Base-by-base conservation (phyloP, 2,329 filamentous ascomycete genomes). In the Paecilomyces dactylethromorphus region DNA sequence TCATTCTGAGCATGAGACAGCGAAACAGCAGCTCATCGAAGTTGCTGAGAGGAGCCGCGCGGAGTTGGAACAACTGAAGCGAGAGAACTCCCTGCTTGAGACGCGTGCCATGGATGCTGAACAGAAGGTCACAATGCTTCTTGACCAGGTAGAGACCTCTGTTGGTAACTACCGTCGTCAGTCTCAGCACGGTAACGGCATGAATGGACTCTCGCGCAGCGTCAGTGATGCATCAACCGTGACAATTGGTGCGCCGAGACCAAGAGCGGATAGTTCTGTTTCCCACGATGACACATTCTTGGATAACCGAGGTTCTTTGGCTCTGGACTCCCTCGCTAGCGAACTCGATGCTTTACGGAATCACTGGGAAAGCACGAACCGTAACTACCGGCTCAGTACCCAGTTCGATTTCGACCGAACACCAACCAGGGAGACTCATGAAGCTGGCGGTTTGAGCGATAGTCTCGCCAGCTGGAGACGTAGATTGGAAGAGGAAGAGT, bases 321-420 rank as follows among this genome's bases (percentile, higher is more conserved):
- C 92, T 2, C 83, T 99, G 21, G 94, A 99, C 74, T 94, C 88
- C 63, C 84, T 99, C 24, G 93, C 94, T 11, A 91, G 86, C 63
- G 94, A 99, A 77, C 85, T 99, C 7, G 94, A 99, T 72, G 89
- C 90, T 12, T 81, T 99, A 54, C 86, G 93, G 56, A 90, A 82
- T 56, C 92, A 97, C 68, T 99, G 94, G 94, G 92, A 97, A 77
- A 91, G 88, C 45, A 96, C 92, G 12, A 97, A 93, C 78, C 94
- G 95, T 75, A 95, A 91, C 68, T 97, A 97, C 74, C 88, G 94
- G 24, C 79, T 97, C 52, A 96, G 91, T 74, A 92, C 88, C 69
- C 87, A 89, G 56, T 95, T 96, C 67, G 92, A 97, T 71, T 92
- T 95, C 66, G 92, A 96, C 58, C 79, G 76, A 54, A 80, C 78